Evolutionary conservation across 176 grass and related monocot species (phyloP).

Genomic region (Oryza glaberrima): DNA sequence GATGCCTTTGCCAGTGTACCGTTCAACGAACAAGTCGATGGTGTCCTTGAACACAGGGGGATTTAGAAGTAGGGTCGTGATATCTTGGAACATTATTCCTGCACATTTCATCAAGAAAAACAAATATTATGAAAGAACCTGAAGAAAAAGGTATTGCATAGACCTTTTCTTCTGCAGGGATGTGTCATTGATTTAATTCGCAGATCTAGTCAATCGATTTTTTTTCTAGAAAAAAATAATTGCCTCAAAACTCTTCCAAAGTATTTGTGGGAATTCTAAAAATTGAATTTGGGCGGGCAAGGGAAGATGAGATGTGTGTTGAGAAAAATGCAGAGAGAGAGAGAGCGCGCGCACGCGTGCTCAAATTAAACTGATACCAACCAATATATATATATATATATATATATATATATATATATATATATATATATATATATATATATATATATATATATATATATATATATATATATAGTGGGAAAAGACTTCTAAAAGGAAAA

Average conservation of each 20-base stretch:
- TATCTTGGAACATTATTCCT: slow-evolving; percentile 85
- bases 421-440: too few species aligned
- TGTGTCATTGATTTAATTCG: neutral
- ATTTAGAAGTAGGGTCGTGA: slow-evolving; percentile 62
- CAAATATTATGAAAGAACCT: neutral
- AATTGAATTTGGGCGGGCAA: neutral
- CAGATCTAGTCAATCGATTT: neutral
- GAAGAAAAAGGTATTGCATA: too few species aligned
- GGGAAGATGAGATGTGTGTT: neutral
- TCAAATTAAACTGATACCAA: too few species aligned
- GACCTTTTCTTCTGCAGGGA: too few species aligned
- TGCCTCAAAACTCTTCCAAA: neutral
- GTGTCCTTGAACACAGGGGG: slow-evolving; percentile 62
- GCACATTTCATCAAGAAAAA: neutral
- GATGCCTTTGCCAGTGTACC: slow-evolving; percentile 55
- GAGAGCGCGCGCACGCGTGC: too few species aligned
- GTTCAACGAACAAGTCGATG: slow-evolving; percentile 65
- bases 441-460: too few species aligned
- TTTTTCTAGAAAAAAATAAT: neutral
- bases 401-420: too few species aligned
- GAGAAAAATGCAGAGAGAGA: neutral
- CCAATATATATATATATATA: neutral
- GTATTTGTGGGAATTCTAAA: neutral
- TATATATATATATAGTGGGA: too few species aligned
- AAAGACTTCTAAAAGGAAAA: neutral